A percentile compares a stretch with the other conserved stretches of the same genome.
Conservation (phyloP, 2,329 filamentous ascomycete genomes). For the Neonectria coccinea region DNA sequence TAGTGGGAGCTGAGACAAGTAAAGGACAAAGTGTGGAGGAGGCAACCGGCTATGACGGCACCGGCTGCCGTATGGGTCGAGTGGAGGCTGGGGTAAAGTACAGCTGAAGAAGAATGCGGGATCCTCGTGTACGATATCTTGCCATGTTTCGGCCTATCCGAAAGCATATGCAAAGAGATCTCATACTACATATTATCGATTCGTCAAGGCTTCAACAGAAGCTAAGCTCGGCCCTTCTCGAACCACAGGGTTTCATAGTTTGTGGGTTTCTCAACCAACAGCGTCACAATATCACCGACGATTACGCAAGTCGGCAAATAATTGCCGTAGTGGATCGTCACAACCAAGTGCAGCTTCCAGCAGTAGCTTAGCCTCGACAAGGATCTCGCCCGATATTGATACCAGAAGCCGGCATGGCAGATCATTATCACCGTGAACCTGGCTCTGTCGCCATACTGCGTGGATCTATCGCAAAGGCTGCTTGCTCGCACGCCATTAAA, state of each 20-base stretch:
- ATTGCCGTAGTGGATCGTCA: conserved; percentile 11
- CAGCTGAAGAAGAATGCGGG: neutral
- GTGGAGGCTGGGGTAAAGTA: too few relatives aligned
- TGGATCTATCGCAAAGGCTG: conserved; percentile 21
- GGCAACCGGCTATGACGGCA: too few relatives aligned
- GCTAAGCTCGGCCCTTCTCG: conserved; percentile 9
- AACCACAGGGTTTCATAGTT: neutral
- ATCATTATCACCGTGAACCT: neutral
- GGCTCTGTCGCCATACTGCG: conserved; percentile 21
- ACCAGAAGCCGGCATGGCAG: neutral
- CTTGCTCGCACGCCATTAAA: conserved; percentile 17
- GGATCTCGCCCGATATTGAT: neutral
- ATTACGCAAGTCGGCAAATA: conserved; percentile 19
- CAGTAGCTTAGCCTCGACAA: conserved; percentile 1
- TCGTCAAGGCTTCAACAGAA: neutral
- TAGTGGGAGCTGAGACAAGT: too few relatives aligned
- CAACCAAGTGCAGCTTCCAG: neutral
- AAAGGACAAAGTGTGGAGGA: too few relatives aligned
- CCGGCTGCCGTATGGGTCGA: too few relatives aligned
- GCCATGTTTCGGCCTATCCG: neutral
- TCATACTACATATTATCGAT: neutral
- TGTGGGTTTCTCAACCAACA: conserved; percentile 7
- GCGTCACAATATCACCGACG: neutral
- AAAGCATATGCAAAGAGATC: neutral
- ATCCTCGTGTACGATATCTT: neutral